phyloP scores from a whole-genome alignment of 2,329 filamentous ascomycete genomes.

The Exophiala oligosperma region DNA sequence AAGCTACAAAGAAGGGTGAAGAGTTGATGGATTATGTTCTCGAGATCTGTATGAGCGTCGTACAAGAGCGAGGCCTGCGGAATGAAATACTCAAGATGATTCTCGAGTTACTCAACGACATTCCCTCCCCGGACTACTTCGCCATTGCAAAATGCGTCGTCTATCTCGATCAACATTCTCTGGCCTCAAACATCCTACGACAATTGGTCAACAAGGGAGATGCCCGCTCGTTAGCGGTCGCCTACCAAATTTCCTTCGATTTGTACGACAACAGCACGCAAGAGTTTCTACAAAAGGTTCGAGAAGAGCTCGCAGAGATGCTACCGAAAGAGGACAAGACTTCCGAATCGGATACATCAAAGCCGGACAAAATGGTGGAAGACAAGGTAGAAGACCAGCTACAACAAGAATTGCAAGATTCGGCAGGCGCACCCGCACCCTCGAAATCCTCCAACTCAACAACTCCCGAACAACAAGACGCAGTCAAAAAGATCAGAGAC shows the following conservation, averaged over 20 bases:
- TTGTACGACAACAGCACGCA: slow-evolving; percentile 98
- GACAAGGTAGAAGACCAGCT: slow-evolving; percentile 52
- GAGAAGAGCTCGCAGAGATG: slow-evolving; percentile 69
- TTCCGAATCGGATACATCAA: slow-evolving; percentile 35
- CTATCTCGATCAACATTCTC: slow-evolving; percentile 86
- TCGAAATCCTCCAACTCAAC: slow-evolving; percentile 43
- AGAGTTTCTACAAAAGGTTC: slow-evolving; percentile 89
- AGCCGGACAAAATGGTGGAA: slow-evolving; percentile 43
- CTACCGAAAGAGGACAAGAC: slow-evolving; percentile 49
- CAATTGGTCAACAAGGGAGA: slow-evolving; percentile 80
- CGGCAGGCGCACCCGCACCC: slow-evolving; percentile 48
- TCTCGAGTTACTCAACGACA: slow-evolving; percentile 90
- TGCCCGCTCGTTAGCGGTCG: slow-evolving; percentile 74
- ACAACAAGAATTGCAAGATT: slow-evolving; percentile 54
- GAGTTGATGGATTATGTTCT: slow-evolving; percentile 96
- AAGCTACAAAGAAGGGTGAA: slow-evolving; percentile 66
- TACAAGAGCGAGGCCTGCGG: slow-evolving; percentile 86
- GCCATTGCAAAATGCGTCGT: slow-evolving; percentile 97
- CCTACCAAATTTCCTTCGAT: slow-evolving; percentile 97
- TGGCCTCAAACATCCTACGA: slow-evolving; percentile 82
- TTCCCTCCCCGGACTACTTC: slow-evolving; percentile 92
- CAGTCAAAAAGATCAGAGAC: slow-evolving; percentile 57
- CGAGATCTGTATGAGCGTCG: slow-evolving; percentile 95
- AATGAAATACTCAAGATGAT: slow-evolving; percentile 85
- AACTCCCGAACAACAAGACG: slow-evolving; percentile 51